phyloP scores from a whole-genome alignment of 2,329 filamentous ascomycete species.

The Apiospora rasikravindrae region DNA sequence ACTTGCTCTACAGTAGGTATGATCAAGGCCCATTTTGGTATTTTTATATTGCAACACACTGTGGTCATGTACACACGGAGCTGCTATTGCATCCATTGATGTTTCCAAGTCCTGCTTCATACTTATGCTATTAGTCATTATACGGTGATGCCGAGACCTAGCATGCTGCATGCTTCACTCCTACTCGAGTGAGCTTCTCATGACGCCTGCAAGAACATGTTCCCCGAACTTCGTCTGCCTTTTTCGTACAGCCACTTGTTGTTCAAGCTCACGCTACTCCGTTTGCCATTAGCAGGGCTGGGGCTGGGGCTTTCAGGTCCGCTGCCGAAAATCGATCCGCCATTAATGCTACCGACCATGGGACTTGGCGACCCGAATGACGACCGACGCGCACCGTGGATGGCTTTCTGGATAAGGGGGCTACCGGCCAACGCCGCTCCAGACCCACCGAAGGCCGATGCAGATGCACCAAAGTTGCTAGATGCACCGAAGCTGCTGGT shows the following conservation, averaged over 20 bases:
- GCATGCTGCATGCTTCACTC: neutral
- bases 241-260: constrained; percentile 96
- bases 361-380: constrained; percentile 65
- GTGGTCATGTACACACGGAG: neutral
- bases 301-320: constrained; percentile 73
- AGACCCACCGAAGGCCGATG: constrained; percentile 45
- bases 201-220: constrained; percentile 42
- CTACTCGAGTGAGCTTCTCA: neutral
- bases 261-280: constrained; percentile 78
- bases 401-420: constrained; percentile 71
- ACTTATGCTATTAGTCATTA: constrained; percentile 13
- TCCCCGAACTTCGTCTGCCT: constrained; percentile 63
- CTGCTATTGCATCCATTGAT: neutral
- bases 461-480: constrained; percentile 30
- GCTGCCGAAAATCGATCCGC: constrained; percentile 57
- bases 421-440: constrained; percentile 54
- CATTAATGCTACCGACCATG: constrained; percentile 54
- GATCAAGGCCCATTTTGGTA: no score
- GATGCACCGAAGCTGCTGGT: constrained; percentile 23
- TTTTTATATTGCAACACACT: neutral
- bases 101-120: neutral
- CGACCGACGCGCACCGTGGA: constrained; percentile 61
- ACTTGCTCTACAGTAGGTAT: neutral
- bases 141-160: neutral
- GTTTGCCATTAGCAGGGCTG: constrained; percentile 62